Percentiles rank a stretch among this genome's conserved stretches.
Evolutionary conservation across 2,329 filamentous ascomycete genomes (phyloP).

Genomic region (Cercospora sp.): DNA sequence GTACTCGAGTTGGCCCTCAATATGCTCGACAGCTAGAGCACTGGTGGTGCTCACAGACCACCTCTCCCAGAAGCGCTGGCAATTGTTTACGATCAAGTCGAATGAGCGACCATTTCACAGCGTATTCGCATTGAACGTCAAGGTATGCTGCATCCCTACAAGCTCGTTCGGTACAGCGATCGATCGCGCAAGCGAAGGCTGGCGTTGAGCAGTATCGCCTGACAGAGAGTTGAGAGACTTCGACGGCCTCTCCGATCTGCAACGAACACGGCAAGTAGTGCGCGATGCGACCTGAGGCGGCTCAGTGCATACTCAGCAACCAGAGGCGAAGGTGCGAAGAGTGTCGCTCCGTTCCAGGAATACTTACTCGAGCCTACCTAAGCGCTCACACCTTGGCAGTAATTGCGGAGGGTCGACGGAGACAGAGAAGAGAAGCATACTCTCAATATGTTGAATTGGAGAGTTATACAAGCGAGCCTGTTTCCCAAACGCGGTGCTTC

Average conservation of each 20-base stretch:
- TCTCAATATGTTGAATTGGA: slow-evolving; percentile 6
- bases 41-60: background rate
- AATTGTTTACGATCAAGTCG: background rate
- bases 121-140: background rate
- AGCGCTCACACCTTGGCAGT: background rate
- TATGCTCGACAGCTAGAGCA: background rate
- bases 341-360: background rate
- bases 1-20: background rate
- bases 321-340: background rate
- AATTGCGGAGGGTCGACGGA: background rate
- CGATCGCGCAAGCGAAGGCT: background rate
- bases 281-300: background rate
- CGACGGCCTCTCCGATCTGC: background rate
- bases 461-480: background rate
- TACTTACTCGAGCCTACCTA: background rate
- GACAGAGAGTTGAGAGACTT: background rate
- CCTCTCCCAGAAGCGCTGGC: background rate
- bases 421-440: background rate
- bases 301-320: background rate
- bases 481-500: background rate
- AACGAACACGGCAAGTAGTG: background rate
- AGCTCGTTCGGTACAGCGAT: background rate
- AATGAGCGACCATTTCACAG: background rate
- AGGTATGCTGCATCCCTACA: background rate
- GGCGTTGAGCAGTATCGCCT: background rate